phyloP scores from a whole-genome alignment of 257 asterid species.

The Linaria vulgaris region DNA sequence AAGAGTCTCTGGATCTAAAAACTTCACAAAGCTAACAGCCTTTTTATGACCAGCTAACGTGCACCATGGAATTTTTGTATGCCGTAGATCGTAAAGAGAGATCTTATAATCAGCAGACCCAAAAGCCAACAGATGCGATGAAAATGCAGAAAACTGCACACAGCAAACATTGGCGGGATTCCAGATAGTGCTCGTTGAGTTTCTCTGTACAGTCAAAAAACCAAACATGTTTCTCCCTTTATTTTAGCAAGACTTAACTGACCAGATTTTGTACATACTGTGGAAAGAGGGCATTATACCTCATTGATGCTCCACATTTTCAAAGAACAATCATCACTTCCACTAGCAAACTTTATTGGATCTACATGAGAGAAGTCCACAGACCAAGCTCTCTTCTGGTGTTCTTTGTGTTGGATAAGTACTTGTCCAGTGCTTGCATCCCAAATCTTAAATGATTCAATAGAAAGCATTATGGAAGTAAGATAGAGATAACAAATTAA shows the following conservation, averaged over 20 bases:
- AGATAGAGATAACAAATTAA: no score
- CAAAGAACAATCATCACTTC: constrained; percentile 88
- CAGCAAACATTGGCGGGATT: constrained; percentile 86
- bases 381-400: constrained; percentile 76
- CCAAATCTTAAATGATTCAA: constrained; percentile 56
- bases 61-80: constrained; percentile 75
- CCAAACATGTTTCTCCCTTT: no score
- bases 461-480: no score
- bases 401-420: constrained; percentile 63
- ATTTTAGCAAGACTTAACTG: no score
- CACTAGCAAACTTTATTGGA: constrained; percentile 84
- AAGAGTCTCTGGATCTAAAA: constrained; percentile 68
- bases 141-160: constrained; percentile 80
- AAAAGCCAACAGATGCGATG: constrained; percentile 72
- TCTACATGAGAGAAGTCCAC: constrained; percentile 82
- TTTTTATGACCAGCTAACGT: constrained; percentile 85
- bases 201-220: constrained; percentile 52
- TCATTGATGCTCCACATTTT: constrained; percentile 89
- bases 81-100: constrained; percentile 86
- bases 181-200: constrained; percentile 79
- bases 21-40: constrained; percentile 85
- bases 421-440: constrained; percentile 84
- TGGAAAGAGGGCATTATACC: constrained; percentile 39
- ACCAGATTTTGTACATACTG: no score
- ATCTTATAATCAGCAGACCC: constrained; percentile 92